Base-by-base conservation (phyloP, 306 rosid genomes). In the Purshia tridentata region DNA sequence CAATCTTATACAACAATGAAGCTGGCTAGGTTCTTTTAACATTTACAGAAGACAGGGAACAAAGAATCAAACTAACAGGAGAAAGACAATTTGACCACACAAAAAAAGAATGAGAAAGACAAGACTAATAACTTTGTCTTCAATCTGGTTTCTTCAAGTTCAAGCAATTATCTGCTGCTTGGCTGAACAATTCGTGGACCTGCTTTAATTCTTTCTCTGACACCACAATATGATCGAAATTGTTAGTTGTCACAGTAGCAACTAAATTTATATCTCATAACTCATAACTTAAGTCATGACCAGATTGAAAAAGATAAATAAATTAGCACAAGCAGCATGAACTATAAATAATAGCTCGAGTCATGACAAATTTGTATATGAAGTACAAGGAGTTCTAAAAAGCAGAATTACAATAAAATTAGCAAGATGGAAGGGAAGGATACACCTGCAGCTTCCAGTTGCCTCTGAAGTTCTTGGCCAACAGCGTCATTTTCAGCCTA, bases 391-490 rank as follows among this genome's bases (percentile, higher is more conserved):
- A 19, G 37, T 63, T 41, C 40, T 10, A n/a, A 3, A 19, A 6
- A 57, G 29, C 5, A 49, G 10, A 37, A 47, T 8, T 23, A 10
- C 52, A 54, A 56, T 56, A 63, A 16, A 64, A 76, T 7, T 46
- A 57, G 56, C 75, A 83, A 41, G 50, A 66, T 42, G 67, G 77
- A 54, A 44, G 42, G 76, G 59, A 50, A 73, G 22, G 74, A 63
- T 57, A 78, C 14, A 90, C 98, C 98, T 81, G 98, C 97, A 53
- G 98, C 96, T 84, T 93, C 96, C 71, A 93, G 79, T 74, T 93
- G 97, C 83, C 80, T 89, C 79, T 91, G 97, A 67, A 91, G 96
- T 80, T 93, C 98, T 77, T 88, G 91, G 59, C 97, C 97, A 7
- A 86, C 77, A 22, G 77, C 83, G 65, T 91, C 97, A 76, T 91